Base-by-base conservation (phyloP, 1,284 basidiomycete species). In the Earliella scabrosa region DNA sequence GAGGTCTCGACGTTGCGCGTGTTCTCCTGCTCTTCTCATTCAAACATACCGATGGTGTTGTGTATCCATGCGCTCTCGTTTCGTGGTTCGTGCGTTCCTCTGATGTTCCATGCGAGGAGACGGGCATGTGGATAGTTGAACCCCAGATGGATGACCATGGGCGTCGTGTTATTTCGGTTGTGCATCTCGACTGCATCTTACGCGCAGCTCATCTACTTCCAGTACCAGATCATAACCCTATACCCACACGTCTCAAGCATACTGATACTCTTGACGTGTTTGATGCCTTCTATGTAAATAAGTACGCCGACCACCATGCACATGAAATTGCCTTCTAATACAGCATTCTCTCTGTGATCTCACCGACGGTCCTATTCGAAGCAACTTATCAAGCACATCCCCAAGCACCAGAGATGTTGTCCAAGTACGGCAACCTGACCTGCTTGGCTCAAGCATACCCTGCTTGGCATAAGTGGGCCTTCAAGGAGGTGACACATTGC, bases 81-180 rank as follows among this genome's bases (percentile, higher is more conserved):
- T 38, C 59, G 7, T 67, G 66, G 67, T 68, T 56, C 32, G 16
- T 18, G 5, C 32, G 26, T 0, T 35, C 48, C 13, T 50, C 24
- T 1, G 55, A 61, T 14, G 46, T 45, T 14, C 60, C 66, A 1
- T 59, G 63, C 36, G 38, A 51, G 1, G 41, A 48, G 2, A 66
- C 63, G 0, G 66, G 66, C 0, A 58, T 68, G 55, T 68, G 63
- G 63, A 36, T 61, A 11, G 64, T 68, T 1, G 29, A 50, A 10
- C 63, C 64, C 14, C 63, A 63, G 9, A 23, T 58, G 36, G 48
- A 54, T 10, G 23, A 10, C 4, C 23, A 51, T n/a, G 51, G 51
- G 2, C 7, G 38, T 14, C 49, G 39, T 3, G 31, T 26, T 2
- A 1, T 35, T 0, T 10, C 27, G 0, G 41, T 66, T 0, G 39